Conservation (phyloP, 202 grass and related monocot species). For the Cymbopogon flexuosus region DNA sequence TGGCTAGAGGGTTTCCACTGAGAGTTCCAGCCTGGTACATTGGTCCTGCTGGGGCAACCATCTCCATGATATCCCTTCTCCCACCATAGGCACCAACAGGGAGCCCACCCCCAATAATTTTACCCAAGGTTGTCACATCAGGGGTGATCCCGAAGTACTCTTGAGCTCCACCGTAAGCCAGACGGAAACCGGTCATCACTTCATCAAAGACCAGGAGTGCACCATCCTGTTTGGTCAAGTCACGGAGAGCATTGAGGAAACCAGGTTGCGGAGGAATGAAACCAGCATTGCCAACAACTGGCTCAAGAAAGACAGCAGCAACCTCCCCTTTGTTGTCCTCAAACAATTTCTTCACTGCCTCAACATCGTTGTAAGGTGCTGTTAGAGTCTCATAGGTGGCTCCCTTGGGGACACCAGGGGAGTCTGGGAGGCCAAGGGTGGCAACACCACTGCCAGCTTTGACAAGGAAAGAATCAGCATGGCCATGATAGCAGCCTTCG, state of each 20-base stretch:
- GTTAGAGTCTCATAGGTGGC: slow-evolving; percentile 73
- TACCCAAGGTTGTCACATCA: slow-evolving; percentile 88
- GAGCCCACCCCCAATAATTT: slow-evolving; percentile 88
- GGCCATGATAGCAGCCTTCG: slow-evolving; percentile 98
- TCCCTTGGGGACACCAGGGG: slow-evolving; percentile 84
- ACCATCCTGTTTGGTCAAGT: slow-evolving; percentile 75
- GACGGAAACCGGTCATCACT: slow-evolving; percentile 97
- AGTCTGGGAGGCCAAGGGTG: slow-evolving; percentile 93
- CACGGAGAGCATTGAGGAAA: slow-evolving; percentile 67
- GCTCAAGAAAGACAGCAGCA: slow-evolving; percentile 86
- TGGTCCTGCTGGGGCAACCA: slow-evolving; percentile 84
- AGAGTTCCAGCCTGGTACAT: slow-evolving; percentile 99
- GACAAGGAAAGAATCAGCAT: slow-evolving; percentile 93
- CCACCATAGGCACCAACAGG: slow-evolving; percentile 96
- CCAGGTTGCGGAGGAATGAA: slow-evolving; percentile 65
- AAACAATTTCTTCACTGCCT: slow-evolving; percentile 65
- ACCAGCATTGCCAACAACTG: slow-evolving; percentile 91
- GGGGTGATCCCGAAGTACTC: slow-evolving; percentile 94
- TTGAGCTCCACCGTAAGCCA: slow-evolving; percentile 91
- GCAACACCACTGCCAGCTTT: slow-evolving; percentile 98
- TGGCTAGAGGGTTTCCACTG: slow-evolving; percentile 93
- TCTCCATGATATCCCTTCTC: slow-evolving; percentile 94
- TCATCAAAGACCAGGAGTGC: slow-evolving; percentile 93
- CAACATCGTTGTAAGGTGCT: slow-evolving; percentile 74
- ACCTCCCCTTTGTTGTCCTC: slow-evolving; percentile 76